Base-by-base conservation (phyloP, 2,329 filamentous ascomycete genomes). In the Aspergillus pseudotamarii region DNA sequence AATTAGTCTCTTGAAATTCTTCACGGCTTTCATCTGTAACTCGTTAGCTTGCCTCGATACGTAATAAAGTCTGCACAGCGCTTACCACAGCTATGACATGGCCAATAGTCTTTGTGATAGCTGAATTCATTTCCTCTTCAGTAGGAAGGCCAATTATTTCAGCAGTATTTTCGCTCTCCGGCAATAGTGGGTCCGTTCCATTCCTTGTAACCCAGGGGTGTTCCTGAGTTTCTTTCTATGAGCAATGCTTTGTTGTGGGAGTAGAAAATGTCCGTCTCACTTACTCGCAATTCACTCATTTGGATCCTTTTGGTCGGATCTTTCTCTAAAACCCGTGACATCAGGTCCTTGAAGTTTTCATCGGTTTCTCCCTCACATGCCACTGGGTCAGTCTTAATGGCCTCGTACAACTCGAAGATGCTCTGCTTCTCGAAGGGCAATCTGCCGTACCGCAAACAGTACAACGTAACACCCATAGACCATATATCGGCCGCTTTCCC, bases 401-500 rank as follows among this genome's bases (percentile, higher is more conserved):
- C 88, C 63, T 96, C 89, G 74, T 96, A 98, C 66, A 98, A 87
- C 57, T 97, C 94, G 61, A 97, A 82, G 64, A 97, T 88, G 21
- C 88, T 89, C 6, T 86, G 82, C 61, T 90, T 87, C 72, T 94
- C 90, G 73, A 98, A 99, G 0, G 95, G 95, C 65, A 99, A 90
- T 57, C 83, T 85, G 36, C 95, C 95, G 72, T 96, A 98, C 64
- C 91, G 89, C 45, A 99, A 84, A 76, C 95, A 99, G 76, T 94
- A 98, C 2, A 99, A 82, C 1, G 94, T 96, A 10, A 97, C 90
- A 8, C 95, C 95, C 94, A 98, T 98, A 4, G 94, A 96, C 95
- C 95, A 99, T 59, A 99, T 93, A 78, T 99, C 95, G 4, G 93
- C 93, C 4, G 94, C 93, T 70, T 88, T 91, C 12, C 95, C 95